phyloP scores from a whole-genome alignment of 2,329 filamentous ascomycete species.

The Neofusicoccum ribis region DNA sequence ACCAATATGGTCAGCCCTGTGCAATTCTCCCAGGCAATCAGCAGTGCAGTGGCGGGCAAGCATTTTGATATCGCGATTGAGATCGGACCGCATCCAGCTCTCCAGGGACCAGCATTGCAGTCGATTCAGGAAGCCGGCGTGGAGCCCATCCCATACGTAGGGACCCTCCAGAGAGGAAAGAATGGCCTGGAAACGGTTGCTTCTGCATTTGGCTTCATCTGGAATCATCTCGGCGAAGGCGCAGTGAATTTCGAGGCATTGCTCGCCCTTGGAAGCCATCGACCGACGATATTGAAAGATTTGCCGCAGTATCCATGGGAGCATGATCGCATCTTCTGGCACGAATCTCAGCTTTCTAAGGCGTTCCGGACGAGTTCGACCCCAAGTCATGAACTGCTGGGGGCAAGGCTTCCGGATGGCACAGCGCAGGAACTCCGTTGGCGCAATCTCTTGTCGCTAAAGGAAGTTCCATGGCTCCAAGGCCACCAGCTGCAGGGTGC shows the following conservation, averaged over 20 bases:
- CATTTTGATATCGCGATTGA: slow-evolving; percentile 45
- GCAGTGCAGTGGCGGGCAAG: slow-evolving; percentile 25
- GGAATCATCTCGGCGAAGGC: too few relatives aligned
- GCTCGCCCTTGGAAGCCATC: too few relatives aligned
- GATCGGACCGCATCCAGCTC: slow-evolving; percentile 48
- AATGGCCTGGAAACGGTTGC: slow-evolving; percentile 29
- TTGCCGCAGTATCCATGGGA: too few relatives aligned
- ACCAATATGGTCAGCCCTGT: slow-evolving; percentile 50
- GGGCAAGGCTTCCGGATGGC: slow-evolving; percentile 24
- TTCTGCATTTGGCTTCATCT: too few relatives aligned
- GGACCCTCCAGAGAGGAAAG: slow-evolving; percentile 25
- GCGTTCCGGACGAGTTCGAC: slow-evolving; percentile 16
- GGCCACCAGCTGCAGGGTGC: slow-evolving; percentile 34
- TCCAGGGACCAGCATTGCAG: slow-evolving; percentile 44
- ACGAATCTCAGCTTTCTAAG: slow-evolving; percentile 1
- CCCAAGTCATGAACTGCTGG: slow-evolving; percentile 23
- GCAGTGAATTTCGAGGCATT: too few relatives aligned
- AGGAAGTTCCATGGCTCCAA: slow-evolving; percentile 37
- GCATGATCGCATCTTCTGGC: too few relatives aligned
- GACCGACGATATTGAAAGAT: too few relatives aligned
- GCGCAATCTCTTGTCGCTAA: slow-evolving; percentile 33
- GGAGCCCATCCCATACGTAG: slow-evolving; percentile 23
- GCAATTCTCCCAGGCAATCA: slow-evolving; percentile 46
- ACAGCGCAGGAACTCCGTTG: slow-evolving; percentile 33
- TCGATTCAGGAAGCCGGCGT: slow-evolving; percentile 32